A percentile compares a stretch with the other conserved stretches of the same genome.
Evolutionary conservation across 176 grass and related monocot species (phyloP).

Genomic region (Aegilops longissima): DNA sequence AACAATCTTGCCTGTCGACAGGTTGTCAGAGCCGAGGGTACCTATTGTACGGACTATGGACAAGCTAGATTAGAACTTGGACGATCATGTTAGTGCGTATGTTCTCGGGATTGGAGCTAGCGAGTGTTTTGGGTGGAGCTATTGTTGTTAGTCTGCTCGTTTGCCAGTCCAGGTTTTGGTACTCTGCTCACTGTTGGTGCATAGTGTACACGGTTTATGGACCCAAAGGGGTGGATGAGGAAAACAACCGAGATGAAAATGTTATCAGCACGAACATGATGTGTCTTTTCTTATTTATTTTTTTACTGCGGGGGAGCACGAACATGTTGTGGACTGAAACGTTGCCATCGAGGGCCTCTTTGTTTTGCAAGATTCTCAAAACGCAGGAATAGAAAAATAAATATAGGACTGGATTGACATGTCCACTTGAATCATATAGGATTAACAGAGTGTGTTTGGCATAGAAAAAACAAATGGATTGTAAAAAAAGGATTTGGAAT

Average conservation of each 20-base stretch:
- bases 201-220: slow-evolving; percentile 16
- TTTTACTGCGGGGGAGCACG: too few relatives aligned
- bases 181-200: neutral
- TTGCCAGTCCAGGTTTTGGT: slow-evolving; percentile 26
- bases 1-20: neutral
- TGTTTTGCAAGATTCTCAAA: too few relatives aligned
- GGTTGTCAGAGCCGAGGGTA: slow-evolving; percentile 5
- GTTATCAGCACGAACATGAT: neutral
- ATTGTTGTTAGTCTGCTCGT: neutral
- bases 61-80: slow-evolving; percentile 31
- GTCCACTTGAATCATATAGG: too few relatives aligned
- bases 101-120: slow-evolving; percentile 9
- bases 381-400: too few relatives aligned
- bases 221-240: neutral
- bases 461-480: too few relatives aligned
- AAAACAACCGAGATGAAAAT: neutral
- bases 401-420: too few relatives aligned
- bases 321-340: neutral
- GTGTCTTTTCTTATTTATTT: too few relatives aligned
- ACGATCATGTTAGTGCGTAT: neutral
- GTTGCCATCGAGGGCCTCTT: neutral
- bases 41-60: neutral
- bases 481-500: too few relatives aligned
- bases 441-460: too few relatives aligned
- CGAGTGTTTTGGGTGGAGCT: neutral